Conservation (phyloP, 1,284 basidiomycete species). For the Ustilago sp. region DNA sequence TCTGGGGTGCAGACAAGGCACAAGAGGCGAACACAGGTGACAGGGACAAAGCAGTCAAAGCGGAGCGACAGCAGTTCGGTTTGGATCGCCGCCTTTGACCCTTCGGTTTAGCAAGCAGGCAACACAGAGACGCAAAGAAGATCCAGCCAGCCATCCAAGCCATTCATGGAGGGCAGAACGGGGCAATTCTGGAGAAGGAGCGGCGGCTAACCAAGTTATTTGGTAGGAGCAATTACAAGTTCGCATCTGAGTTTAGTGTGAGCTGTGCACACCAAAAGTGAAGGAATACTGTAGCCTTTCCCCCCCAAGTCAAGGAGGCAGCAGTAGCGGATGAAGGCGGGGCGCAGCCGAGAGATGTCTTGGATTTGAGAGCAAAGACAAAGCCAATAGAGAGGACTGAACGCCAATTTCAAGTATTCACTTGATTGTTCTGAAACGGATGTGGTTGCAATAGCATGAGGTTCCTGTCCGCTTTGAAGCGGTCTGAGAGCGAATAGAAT, state of each 20-base stretch:
- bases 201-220: slow-evolving; percentile 1
- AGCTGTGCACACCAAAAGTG: neutral
- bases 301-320: neutral
- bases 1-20: slow-evolving; percentile 16
- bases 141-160: neutral
- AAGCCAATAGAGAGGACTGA: slow-evolving; percentile 2
- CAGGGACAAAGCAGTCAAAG: neutral
- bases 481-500: slow-evolving; percentile 6
- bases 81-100: slow-evolving; percentile 1
- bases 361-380: slow-evolving; percentile 6
- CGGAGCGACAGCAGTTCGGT: neutral
- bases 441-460: neutral
- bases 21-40: neutral
- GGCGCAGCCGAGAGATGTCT: slow-evolving; percentile 3
- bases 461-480: neutral
- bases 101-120: neutral
- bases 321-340: slow-evolving; percentile 3
- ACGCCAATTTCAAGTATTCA: neutral
- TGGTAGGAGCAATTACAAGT: slow-evolving; percentile 3
- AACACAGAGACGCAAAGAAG: neutral
- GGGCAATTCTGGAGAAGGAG: slow-evolving; percentile 4
- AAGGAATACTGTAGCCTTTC: neutral
- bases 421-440: slow-evolving; percentile 2
- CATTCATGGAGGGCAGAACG: neutral
- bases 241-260: neutral